Evolutionary conservation across 2,329 filamentous ascomycete species (phyloP), one percentile per base, ranked within the genome.

Genomic region (Exophiala phaeomuriformis): DNA sequence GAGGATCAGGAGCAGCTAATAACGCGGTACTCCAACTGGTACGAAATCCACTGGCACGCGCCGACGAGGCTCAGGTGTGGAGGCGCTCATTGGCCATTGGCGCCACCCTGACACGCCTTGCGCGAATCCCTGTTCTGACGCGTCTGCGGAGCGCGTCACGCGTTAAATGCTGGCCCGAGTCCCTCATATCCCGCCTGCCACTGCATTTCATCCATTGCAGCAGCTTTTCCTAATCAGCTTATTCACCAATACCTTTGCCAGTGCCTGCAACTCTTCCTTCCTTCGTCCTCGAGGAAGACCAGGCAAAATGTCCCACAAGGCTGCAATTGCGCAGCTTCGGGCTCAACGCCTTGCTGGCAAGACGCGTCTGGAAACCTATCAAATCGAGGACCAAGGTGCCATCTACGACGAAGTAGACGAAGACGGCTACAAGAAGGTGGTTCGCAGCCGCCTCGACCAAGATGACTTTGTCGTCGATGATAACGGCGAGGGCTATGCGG

Each of bases 381-480:
- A 95, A 71, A 82, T 96, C 57, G 81, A 89, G 64, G 85, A 97
- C 58, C 86, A 88, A 64, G 81, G 85, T 61, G 83, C 88, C 63
- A 76, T 98, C 42, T 98, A 97, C 73, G 93, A 97, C 59, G 90
- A 95, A 65, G 90, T 98, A 45, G 90, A 97, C 66, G 93, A 98
- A 65, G 91, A 93, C 65, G 87, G 88, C 48, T 98, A 98, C 77
- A 96, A 96, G 75, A 94, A 94, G 69, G 85, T 97, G 61, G 90
- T 98, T 9, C 82, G 93, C 40, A 83, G 85, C 52, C 85, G 93
- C 44, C 77, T 98, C 48, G 88, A 97, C 66, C 79, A 95, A 65
- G 93, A 98, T 64, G 93, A 98, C 72, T 98, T 98, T 66, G 91
- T 98, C 49, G 90, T 98, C 56, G 93, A 97, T 74, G 93, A 98